Evolutionary conservation across 129 eudicot species (phyloP).

Genomic region (Rutidosis leptorrhynchoides): DNA sequence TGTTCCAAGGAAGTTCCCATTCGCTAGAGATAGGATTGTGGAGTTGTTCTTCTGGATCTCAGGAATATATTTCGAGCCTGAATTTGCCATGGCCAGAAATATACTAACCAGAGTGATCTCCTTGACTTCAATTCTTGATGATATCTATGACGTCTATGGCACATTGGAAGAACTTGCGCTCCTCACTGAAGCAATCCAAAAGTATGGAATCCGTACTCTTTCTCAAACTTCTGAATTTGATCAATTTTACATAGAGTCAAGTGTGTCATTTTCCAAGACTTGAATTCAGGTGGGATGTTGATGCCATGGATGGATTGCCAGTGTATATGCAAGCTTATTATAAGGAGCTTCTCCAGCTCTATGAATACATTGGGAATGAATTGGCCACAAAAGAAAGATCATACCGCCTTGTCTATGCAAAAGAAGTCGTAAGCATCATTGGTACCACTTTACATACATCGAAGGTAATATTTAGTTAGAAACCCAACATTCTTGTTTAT

Average conservation of each 20-base stretch:
- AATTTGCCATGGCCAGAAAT: conserved; percentile 19
- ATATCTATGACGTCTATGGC: conserved; percentile 40
- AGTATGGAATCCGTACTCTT: conserved; percentile 16
- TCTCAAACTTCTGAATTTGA: neutral
- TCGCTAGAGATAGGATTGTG: conserved; percentile 6
- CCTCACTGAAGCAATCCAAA: conserved; percentile 38
- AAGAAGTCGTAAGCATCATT: no score
- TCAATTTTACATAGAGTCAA: no score
- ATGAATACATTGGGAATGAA: no score
- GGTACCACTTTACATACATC: no score
- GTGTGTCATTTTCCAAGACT: no score
- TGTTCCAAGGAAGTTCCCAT: neutral
- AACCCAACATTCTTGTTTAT: no score
- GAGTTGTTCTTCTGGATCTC: conserved; percentile 40
- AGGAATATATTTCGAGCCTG: conserved; percentile 34
- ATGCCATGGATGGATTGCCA: no score
- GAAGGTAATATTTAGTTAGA: neutral
- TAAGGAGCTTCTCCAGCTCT: no score
- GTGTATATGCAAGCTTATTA: no score
- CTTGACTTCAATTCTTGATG: conserved; percentile 37
- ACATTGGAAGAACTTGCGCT: conserved; percentile 26
- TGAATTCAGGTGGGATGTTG: no score
- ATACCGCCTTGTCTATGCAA: no score
- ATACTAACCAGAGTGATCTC: conserved; percentile 22
- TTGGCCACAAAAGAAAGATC: no score